These are phyloP conservation scores for Phoenix dactylifera DNA, from an alignment of 176 grass and related monocot genomes.

Conservation along the genomic window DNA sequence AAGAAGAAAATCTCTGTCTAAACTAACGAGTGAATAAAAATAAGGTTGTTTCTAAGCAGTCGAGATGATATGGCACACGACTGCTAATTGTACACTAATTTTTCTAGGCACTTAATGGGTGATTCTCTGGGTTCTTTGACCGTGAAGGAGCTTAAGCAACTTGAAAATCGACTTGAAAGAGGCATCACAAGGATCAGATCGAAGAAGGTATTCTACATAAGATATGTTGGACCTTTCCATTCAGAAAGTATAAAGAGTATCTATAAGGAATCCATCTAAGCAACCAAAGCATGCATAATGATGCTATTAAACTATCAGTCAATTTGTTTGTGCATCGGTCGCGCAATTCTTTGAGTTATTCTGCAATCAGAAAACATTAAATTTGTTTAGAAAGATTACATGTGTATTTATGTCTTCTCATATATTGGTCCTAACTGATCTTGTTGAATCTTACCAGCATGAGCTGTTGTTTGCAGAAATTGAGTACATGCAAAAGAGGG, in stretches of 20 bases:
- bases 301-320: too few relatives aligned
- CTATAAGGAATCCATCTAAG: too few relatives aligned
- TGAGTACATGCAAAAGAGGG: constrained; percentile 57
- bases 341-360: too few relatives aligned
- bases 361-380: too few relatives aligned
- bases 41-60: too few relatives aligned
- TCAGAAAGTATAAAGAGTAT: too few relatives aligned
- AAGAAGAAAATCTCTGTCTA: too few relatives aligned
- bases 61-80: too few relatives aligned
- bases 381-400: neutral
- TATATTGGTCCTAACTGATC: neutral
- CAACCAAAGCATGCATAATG: too few relatives aligned
- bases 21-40: too few relatives aligned
- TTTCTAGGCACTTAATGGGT: constrained; percentile 47
- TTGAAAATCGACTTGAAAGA: constrained; percentile 67
- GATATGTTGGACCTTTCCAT: neutral
- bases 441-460: constrained; percentile 29
- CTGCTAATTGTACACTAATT: too few relatives aligned
- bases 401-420: neutral
- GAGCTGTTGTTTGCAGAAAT: constrained; percentile 62
- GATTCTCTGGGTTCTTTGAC: constrained; percentile 43
- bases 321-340: too few relatives aligned
- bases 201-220: constrained; percentile 37
- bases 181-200: constrained; percentile 67
- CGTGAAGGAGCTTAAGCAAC: constrained; percentile 68